Evolutionary conservation across 441 rosid genomes (phyloP).

Genomic region (Brassica balearica): DNA sequence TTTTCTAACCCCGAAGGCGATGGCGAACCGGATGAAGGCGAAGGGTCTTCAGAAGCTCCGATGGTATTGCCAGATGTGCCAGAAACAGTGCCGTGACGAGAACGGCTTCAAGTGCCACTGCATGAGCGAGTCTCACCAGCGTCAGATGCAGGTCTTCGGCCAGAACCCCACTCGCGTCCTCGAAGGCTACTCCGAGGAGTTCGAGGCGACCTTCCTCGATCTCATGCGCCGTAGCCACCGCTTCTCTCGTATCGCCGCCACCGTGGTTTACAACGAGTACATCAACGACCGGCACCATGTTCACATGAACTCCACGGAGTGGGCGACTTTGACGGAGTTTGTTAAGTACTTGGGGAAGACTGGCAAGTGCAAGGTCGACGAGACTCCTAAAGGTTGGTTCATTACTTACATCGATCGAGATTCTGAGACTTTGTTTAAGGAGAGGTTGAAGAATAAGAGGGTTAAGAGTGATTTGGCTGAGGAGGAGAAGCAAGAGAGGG

Average conservation of each 20-base stretch:
- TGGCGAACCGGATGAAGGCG: constrained; percentile 88
- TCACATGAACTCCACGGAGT: constrained; percentile 89
- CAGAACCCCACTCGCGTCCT: constrained; percentile 76
- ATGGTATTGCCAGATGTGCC: constrained; percentile 99
- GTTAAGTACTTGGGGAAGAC: constrained; percentile 76
- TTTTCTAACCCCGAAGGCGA: constrained; percentile 84
- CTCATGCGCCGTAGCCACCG: constrained; percentile 67
- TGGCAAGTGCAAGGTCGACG: constrained; percentile 95
- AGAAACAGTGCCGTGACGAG: constrained; percentile 97
- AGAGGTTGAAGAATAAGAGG: constrained; percentile 85
- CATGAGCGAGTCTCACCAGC: constrained; percentile 95
- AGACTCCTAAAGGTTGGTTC: constrained; percentile 97
- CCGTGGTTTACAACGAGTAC: background rate
- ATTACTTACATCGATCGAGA: constrained; percentile 91
- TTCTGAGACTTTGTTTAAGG: constrained; percentile 83
- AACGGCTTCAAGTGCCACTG: constrained; percentile 98
- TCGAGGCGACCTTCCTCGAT: constrained; percentile 73
- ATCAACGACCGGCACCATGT: constrained; percentile 72
- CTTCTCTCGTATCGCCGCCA: background rate
- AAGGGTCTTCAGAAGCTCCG: constrained; percentile 97
- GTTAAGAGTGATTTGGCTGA: constrained; percentile 74
- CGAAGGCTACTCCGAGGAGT: constrained; percentile 90
- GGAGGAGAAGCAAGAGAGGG: constrained; percentile 92
- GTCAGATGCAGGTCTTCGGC: constrained; percentile 93
- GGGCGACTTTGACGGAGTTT: constrained; percentile 94